A percentile compares a stretch with the other conserved stretches of the same genome.
These are phyloP conservation scores for Staphylotrichum tortipilum DNA, from an alignment of 495 filamentous ascomycete genomes.

Conservation along the genomic window DNA sequence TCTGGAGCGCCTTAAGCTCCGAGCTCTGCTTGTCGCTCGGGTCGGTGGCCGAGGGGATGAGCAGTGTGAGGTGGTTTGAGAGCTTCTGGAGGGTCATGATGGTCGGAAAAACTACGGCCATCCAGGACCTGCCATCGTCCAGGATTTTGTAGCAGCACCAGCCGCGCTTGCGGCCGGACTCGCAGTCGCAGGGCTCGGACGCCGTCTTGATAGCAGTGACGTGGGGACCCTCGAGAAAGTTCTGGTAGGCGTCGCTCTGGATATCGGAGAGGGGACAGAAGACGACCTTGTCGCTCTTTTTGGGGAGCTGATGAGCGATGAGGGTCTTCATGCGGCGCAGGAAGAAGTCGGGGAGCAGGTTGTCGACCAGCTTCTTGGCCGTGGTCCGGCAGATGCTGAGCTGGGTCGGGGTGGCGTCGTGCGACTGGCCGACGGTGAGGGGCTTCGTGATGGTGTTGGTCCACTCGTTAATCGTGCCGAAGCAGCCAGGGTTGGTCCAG, in stretches of 20 bases:
- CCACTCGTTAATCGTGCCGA: conserved; percentile 76
- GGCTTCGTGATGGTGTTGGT: conserved; percentile 66
- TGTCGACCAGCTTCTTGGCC: conserved; percentile 76
- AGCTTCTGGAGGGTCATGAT: conserved; percentile 78
- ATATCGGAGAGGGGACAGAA: conserved; percentile 85
- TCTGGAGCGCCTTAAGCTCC: conserved; percentile 68
- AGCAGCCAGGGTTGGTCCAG: conserved; percentile 87
- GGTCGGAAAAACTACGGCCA: conserved; percentile 73
- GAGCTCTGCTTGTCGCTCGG: conserved; percentile 67
- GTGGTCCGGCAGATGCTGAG: conserved; percentile 73
- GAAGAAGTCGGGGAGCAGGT: conserved; percentile 87
- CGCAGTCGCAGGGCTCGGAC: conserved; percentile 62
- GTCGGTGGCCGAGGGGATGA: conserved; percentile 67
- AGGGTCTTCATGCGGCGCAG: conserved; percentile 87
- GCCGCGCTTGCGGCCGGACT: conserved; percentile 60
- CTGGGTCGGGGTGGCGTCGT: conserved; percentile 81
- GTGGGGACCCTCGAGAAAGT: conserved; percentile 62
- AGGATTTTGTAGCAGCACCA: conserved; percentile 69
- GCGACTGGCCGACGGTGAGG: conserved; percentile 73
- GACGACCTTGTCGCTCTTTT: conserved; percentile 88
- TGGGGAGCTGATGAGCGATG: conserved; percentile 90
- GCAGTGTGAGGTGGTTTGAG: conserved; percentile 82
- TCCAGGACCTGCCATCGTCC: conserved; percentile 58
- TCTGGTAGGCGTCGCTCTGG: conserved; percentile 80
- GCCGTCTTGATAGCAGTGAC: conserved; percentile 60